Conservation (phyloP, 106 monocot genomes). For the Acorus gramineus region DNA sequence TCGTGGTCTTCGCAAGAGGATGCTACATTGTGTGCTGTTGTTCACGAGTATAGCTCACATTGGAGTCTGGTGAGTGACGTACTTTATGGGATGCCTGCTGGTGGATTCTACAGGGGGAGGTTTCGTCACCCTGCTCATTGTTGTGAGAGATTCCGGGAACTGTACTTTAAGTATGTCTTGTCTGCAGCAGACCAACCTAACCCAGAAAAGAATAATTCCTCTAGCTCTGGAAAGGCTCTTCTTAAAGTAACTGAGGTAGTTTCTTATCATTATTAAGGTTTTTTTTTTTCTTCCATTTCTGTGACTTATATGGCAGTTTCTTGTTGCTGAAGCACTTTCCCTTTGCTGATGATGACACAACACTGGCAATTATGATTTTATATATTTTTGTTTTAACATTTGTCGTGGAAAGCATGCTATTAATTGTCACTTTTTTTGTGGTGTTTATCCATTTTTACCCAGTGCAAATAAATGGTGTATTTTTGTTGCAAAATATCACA, state of each 20-base stretch:
- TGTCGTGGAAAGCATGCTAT: not conserved
- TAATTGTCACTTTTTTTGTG: not conserved
- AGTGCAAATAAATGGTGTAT: no score
- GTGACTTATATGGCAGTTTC: no score
- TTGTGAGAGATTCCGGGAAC: slow-evolving; percentile 90
- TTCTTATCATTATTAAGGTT: no score
- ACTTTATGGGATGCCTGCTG: slow-evolving; percentile 44
- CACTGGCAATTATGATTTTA: no score
- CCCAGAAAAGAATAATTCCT: slow-evolving; percentile 37
- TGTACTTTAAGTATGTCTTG: slow-evolving; percentile 69
- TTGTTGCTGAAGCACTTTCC: no score
- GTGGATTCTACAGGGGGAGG: slow-evolving; percentile 70
- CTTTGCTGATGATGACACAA: no score
- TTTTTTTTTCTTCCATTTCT: no score
- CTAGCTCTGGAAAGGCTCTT: slow-evolving; percentile 63
- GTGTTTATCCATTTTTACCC: no score
- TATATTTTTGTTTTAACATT: no score
- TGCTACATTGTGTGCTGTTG: slow-evolving; percentile 72
- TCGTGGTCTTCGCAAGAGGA: slow-evolving; percentile 78
- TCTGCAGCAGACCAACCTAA: slow-evolving; percentile 39
- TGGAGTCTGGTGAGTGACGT: slow-evolving; percentile 71
- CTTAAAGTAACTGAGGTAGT: slow-evolving; percentile 94
- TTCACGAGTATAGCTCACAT: slow-evolving; percentile 82
- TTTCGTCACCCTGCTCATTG: slow-evolving; percentile 91
- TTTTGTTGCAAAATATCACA: no score